Conservation (phyloP, 2,329 filamentous ascomycete species). For the Penicillium sp. region DNA sequence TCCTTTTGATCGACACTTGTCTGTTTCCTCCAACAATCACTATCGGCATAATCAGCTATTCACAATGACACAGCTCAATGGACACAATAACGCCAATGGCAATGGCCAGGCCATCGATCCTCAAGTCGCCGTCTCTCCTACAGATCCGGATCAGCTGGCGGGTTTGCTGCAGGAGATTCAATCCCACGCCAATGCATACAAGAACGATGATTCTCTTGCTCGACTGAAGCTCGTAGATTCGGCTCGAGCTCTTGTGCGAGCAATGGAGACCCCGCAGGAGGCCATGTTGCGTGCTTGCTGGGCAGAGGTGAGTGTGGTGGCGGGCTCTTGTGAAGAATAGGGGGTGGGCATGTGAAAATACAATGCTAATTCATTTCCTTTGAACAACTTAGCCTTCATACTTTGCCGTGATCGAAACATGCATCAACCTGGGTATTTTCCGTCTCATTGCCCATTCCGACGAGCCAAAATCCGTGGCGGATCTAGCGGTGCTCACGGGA, state of each 20-base stretch:
- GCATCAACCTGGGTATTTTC: constrained; percentile 16
- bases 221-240: constrained; percentile 23
- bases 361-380: not conserved
- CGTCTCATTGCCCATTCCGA: constrained; percentile 4
- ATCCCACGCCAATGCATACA: constrained; percentile 11
- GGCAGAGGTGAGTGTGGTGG: constrained; percentile 23
- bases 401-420: constrained; percentile 15
- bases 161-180: constrained; percentile 16
- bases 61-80: constrained; percentile 3
- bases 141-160: constrained; percentile 16
- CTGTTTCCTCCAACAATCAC: no score
- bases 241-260: constrained; percentile 23
- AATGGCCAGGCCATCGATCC: constrained; percentile 3
- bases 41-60: no score
- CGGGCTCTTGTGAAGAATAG: no score
- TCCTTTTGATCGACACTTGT: no score
- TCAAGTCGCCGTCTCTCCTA: constrained; percentile 22
- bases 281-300: constrained; percentile 26
- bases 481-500: constrained; percentile 11
- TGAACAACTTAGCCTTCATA: constrained; percentile 9
- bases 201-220: constrained; percentile 9
- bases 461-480: constrained; percentile 12
- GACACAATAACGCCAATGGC: constrained; percentile 1
- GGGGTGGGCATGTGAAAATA: no score
- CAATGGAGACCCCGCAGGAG: constrained; percentile 28